Base-by-base conservation (phyloP, 1,284 basidiomycete genomes). In the Ganoderma leucocontextum region DNA sequence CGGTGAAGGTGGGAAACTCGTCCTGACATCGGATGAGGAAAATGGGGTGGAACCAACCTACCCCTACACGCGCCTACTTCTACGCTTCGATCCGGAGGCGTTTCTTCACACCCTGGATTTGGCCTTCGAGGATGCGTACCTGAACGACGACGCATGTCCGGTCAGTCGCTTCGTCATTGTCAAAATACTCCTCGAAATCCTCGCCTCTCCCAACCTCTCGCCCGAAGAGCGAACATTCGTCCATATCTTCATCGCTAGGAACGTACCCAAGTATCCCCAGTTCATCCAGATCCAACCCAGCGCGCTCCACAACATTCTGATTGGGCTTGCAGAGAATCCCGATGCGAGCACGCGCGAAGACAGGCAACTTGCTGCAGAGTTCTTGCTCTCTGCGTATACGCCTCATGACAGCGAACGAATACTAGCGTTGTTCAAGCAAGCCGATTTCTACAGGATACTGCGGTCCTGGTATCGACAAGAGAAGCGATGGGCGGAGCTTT, bases 191-290 rank as follows among this genome's bases (percentile, higher is more conserved):
- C 85, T 97, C 65, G 95, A 98, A 75, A 89, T 98, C 57, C 75
- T 92, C 13, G 81, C 87, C 6, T 84, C 88, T 19, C 82, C 84
- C 29, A 82, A 82, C 59, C 80, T 95, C 36, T 81, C 89, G 0
- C 81, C 88, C 17, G 81, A 85, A 42, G 95, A 95, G 76, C 82
- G 84, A 63, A 95, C 93, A 2, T 95, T 99, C 79, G 86, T 97
- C 61, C 90, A 96, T 78, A 98, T 99, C 73, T 99, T 99, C 80
- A 88, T 99, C 67, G 95, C 98, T 1, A 92, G 97, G 67, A 99
- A 99, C 78, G 89, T 98, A 17, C 95, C 98, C 0, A 99, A 99
- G 81, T 99, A 99, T 80, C 91, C 93, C 0, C 96, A 98, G 80
- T 96, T 93, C 80, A 87, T 99, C 68, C 65, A 68, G 42, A 85